A percentile compares a stretch with the other conserved stretches of the same genome.
phyloP scores from a whole-genome alignment of 140 eudicot genomes.

The Stevia rebaudiana region DNA sequence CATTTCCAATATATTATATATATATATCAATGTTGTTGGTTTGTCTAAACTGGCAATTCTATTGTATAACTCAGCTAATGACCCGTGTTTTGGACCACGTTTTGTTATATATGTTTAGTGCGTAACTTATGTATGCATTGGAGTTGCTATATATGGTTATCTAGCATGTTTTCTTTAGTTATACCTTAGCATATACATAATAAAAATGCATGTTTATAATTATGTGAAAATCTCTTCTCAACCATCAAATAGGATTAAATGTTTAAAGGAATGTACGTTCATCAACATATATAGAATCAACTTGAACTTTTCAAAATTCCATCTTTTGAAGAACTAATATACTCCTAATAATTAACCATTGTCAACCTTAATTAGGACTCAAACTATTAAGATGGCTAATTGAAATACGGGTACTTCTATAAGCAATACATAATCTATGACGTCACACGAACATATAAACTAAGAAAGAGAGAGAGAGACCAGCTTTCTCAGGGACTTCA shows the following conservation, averaged over 20 bases:
- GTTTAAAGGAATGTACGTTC: no score
- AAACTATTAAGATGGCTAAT: not conserved
- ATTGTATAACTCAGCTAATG: not conserved
- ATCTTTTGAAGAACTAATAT: no score
- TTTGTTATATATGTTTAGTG: no score
- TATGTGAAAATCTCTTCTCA: slow-evolving; percentile 5
- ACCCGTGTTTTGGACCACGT: no score
- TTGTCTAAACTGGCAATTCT: not conserved
- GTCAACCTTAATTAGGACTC: no score
- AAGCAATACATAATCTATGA: not conserved
- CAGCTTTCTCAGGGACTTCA: slow-evolving; percentile 99
- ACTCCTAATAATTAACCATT: no score
- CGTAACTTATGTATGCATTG: not conserved
- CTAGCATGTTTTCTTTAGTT: not conserved
- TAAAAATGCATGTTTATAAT: slow-evolving; percentile 1
- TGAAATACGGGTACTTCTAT: not conserved
- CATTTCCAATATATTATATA: no score
- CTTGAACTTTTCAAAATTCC: not conserved
- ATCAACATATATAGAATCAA: not conserved
- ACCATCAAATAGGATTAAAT: no score
- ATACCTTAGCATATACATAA: not conserved
- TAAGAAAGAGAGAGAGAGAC: slow-evolving; percentile 32
- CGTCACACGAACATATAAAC: not conserved
- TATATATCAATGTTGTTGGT: no score
- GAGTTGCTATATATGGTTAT: no score